Percentiles rank a stretch among this genome's conserved stretches.
Evolutionary conservation across 2,329 filamentous ascomycete species (phyloP).

Genomic region (Cladosporium sp.): DNA sequence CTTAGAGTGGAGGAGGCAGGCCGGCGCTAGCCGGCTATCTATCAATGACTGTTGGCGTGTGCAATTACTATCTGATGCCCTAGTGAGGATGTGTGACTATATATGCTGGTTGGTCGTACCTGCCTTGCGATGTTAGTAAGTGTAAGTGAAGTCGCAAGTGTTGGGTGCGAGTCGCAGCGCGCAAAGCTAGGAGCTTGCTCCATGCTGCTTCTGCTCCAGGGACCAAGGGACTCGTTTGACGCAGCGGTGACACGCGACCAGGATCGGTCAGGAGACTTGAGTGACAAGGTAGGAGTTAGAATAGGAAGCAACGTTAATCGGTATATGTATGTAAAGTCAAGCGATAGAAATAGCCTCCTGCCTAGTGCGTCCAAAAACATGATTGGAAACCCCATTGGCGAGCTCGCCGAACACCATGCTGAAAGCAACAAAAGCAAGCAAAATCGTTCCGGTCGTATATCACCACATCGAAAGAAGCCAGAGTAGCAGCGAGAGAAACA

Average conservation of each 20-base stretch:
- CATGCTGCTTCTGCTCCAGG: neutral
- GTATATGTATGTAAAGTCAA: neutral
- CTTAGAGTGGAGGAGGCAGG: neutral
- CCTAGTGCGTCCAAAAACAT: neutral
- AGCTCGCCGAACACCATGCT: constrained; percentile 23
- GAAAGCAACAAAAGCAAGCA: constrained; percentile 17
- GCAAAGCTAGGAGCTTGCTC: neutral
- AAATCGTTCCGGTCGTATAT: constrained; percentile 9
- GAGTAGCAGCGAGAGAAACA: neutral
- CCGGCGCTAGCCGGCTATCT: constrained; percentile 7
- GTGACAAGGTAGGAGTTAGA: neutral
- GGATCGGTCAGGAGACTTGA: neutral
- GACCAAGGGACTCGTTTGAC: no score
- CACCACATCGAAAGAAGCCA: constrained; percentile 17
- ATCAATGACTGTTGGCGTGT: constrained; percentile 1
- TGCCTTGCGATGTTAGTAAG: neutral
- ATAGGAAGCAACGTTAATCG: neutral
- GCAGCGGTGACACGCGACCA: neutral
- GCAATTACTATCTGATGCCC: neutral
- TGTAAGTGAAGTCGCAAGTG: neutral
- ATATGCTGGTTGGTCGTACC: neutral
- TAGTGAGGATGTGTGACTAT: neutral
- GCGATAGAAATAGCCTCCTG: neutral
- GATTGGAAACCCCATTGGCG: neutral
- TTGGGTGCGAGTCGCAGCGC: neutral